Evolutionary conservation across 148 eudicot genomes (phyloP).

Genomic region (Mesembryanthemum crystallinum): DNA sequence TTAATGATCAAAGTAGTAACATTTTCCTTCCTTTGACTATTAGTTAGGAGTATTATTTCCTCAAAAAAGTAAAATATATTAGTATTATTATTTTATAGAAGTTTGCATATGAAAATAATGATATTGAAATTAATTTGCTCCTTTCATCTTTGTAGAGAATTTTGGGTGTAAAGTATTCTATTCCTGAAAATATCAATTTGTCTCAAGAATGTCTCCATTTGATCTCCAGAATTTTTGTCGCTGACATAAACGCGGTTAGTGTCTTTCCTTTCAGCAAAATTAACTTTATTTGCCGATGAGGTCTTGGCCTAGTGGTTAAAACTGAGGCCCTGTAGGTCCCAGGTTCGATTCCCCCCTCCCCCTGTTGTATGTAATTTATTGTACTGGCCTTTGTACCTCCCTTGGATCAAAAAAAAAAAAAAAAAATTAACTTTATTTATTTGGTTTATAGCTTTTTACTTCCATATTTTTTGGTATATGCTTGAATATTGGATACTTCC

Average conservation of each 20-base stretch:
- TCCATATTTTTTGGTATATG: too few species aligned
- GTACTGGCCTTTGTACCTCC: too few species aligned
- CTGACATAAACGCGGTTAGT: constrained; percentile 36
- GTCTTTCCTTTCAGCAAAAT: background rate
- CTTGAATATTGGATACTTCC: too few species aligned
- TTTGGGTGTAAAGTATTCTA: constrained; percentile 38
- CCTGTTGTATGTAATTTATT: too few species aligned
- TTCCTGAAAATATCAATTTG: constrained; percentile 43
- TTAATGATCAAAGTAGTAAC: constrained; percentile 33
- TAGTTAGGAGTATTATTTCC: background rate
- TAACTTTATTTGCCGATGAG: too few species aligned
- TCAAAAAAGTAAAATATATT: too few species aligned
- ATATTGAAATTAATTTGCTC: background rate
- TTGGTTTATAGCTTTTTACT: too few species aligned
- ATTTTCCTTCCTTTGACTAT: background rate
- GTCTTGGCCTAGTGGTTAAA: too few species aligned
- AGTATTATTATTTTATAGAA: background rate
- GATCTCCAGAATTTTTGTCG: constrained; percentile 48
- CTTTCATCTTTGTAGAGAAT: constrained; percentile 31
- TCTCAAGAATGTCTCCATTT: constrained; percentile 46
- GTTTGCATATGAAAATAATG: background rate
- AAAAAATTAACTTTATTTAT: too few species aligned
- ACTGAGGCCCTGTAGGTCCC: too few species aligned
- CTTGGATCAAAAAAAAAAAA: too few species aligned
- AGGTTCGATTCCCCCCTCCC: too few species aligned